phyloP scores from a whole-genome alignment of 176 grass and related monocot genomes.

The sorghum (Sorghum bicolor) region Sorghum_bicolor_NCBIv3 NC_012873.2:52349501-52350000 shows the following conservation, averaged over 20 bases:
- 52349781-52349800: neutral
- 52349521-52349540: conserved; percentile 48
- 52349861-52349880: neutral
- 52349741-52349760: neutral
- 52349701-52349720: conserved; percentile 30
- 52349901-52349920: neutral
- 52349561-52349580: conserved; percentile 6
- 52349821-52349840: neutral
- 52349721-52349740: neutral
- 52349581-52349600: neutral
- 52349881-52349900: neutral
- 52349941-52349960: neutral
- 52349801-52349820: neutral
- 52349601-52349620: neutral
- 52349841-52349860: neutral
- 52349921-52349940: neutral
- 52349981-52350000: neutral
- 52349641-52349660: neutral
- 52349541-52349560: conserved; percentile 37
- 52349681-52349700: conserved; percentile 21
- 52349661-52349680: conserved; percentile 43
- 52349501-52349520: conserved; percentile 36
- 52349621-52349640: neutral
- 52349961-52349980: conserved; percentile 22
- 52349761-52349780: neutral